Conservation (phyloP, 352 stramenopile species). For the Aphanomyces euteiches region DNA sequence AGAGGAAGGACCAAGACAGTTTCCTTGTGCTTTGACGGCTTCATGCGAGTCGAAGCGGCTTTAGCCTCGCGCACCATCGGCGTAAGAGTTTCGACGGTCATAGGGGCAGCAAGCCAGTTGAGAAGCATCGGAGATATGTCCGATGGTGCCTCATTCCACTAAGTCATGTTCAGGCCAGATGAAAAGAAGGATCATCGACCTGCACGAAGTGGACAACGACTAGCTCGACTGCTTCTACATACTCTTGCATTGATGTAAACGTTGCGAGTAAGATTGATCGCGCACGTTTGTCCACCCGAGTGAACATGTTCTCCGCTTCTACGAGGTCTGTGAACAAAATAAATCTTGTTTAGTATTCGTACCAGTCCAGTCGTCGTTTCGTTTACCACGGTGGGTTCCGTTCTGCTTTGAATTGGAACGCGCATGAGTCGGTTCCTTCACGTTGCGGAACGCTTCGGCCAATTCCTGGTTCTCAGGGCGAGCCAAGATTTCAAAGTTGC, state of each 20-base stretch:
- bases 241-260: constrained; percentile 59
- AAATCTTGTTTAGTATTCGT: background rate
- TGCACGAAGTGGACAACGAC: constrained; percentile 78
- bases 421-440: constrained; percentile 39
- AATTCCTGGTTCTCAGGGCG: constrained; percentile 70
- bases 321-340: background rate
- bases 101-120: constrained; percentile 57
- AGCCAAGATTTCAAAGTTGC: constrained; percentile 80
- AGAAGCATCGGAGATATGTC: constrained; percentile 58
- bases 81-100: constrained; percentile 37
- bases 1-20: constrained; percentile 69
- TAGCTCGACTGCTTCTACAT: constrained; percentile 77
- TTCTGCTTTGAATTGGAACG: constrained; percentile 33
- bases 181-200: constrained; percentile 35
- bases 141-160: constrained; percentile 76
- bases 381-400: constrained; percentile 40
- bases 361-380: constrained; percentile 76
- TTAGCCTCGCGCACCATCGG: constrained; percentile 18
- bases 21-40: constrained; percentile 55
- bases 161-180: background rate
- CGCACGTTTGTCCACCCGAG: constrained; percentile 62
- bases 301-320: constrained; percentile 80
- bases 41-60: constrained; percentile 26
- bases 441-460: constrained; percentile 69
- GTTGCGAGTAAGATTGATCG: constrained; percentile 64